These are phyloP conservation scores for Byssoonygena ceratinophila DNA, from an alignment of 2,329 filamentous ascomycete genomes.

Conservation along the genomic window DNA sequence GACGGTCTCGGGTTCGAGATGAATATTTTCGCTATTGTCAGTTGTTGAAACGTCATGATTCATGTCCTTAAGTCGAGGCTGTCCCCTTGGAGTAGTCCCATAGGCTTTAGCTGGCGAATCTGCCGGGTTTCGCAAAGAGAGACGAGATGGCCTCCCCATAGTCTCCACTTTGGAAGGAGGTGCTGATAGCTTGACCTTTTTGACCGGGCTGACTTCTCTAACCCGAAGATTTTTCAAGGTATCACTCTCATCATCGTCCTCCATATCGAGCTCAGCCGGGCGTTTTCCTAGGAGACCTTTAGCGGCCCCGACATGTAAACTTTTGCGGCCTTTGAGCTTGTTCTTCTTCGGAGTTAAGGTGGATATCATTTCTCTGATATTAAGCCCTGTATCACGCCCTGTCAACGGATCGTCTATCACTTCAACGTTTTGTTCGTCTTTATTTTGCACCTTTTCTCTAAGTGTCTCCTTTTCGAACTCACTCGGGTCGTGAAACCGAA, in stretches of 20 bases:
- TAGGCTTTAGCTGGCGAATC: constrained; percentile 23
- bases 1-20: constrained; percentile 27
- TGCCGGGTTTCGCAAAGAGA: constrained; percentile 37
- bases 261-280: constrained; percentile 58
- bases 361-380: constrained; percentile 65
- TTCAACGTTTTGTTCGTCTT: background rate
- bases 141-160: constrained; percentile 46
- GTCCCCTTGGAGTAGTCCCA: constrained; percentile 23
- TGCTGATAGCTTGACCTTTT: constrained; percentile 59
- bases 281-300: constrained; percentile 64
- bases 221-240: constrained; percentile 57
- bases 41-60: background rate
- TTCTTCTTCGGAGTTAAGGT: constrained; percentile 68
- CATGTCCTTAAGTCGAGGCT: constrained; percentile 21
- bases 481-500: constrained; percentile 57
- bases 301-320: constrained; percentile 63
- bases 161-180: constrained; percentile 58
- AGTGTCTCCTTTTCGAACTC: constrained; percentile 42
- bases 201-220: constrained; percentile 65
- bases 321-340: constrained; percentile 57
- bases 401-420: constrained; percentile 44
- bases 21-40: constrained; percentile 16
- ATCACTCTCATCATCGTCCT: constrained; percentile 49
- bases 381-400: constrained; percentile 54
- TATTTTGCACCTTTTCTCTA: constrained; percentile 50